Base-by-base conservation (phyloP, 495 filamentous ascomycete species). In the Parathielavia hyrcaniae region DNA sequence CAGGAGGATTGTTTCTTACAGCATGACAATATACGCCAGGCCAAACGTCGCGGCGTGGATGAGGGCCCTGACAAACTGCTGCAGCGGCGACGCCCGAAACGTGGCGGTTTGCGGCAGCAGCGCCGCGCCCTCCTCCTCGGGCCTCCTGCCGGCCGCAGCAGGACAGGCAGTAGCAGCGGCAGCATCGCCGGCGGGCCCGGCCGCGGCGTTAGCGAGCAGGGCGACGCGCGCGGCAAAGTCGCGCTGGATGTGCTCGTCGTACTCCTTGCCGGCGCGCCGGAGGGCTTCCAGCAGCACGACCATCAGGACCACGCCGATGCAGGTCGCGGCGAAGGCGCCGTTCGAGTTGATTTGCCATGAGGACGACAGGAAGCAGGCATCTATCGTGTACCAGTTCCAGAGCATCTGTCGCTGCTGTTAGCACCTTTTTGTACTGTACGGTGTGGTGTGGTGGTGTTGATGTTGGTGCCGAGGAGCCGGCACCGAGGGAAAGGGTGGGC, bases 381-480 rank as follows among this genome's bases (percentile, higher is more conserved):
- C 77, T 61, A 80, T 69, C 0, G 76, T 81, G 65, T 79, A 71
- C 79, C 79, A 83, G 67, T 82, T 82, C 79, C 80, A 83, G 47
- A 79, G 69, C 80, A 83, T 83, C 79, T 82, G 49, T 30, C 26
- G 26, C 6, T 30, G 6, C 32, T 10, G 17, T 30, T 3, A 32
- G 47, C 13, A 23, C 12, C 26, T n/a, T 50, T 16, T 35, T 23
- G 19, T 17, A 32, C 23, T n/a, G n/a, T n/a, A 44, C 26, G 6
- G 26, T 2, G 14, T 11, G 23, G 26, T 14, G 17, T 17, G n/a
- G 12, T 41, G 11, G 20, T 8, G 23, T 11, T 16, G 17, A 5
- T 36, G 30, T 19, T 12, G 1, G 51, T 38, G 44, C n/a, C n/a
- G 32, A 22, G 13, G 3, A 4, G 45, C 40, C 35, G 32, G 19